A percentile compares a stretch with the other conserved stretches of the same genome.
These are phyloP conservation scores for Nakazawaea ambrosiae DNA, from an alignment of 805 yeast genomes.

Conservation along the genomic window DNA sequence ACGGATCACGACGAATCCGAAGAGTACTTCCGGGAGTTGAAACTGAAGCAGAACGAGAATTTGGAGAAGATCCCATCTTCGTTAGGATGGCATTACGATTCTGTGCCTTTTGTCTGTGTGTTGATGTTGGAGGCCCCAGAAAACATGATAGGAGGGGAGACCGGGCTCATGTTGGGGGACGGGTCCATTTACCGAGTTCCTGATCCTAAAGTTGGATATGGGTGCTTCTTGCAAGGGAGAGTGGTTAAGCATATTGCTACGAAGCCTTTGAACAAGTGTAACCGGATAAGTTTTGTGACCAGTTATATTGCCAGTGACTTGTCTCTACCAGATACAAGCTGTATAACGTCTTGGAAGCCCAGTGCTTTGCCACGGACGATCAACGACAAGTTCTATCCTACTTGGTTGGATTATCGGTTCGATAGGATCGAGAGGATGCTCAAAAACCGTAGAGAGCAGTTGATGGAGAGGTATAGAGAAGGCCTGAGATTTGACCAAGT, in stretches of 20 bases:
- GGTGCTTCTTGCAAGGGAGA: conserved; percentile 41
- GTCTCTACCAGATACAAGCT: conserved; percentile 22
- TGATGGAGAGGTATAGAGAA: conserved; percentile 13
- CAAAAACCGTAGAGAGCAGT: conserved; percentile 15
- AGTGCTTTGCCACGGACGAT: conserved; percentile 25
- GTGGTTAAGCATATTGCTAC: conserved; percentile 40
- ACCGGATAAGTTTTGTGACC: conserved; percentile 25
- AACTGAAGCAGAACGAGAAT: conserved; percentile 15
- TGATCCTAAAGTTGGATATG: conserved; percentile 39
- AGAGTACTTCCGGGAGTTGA: conserved; percentile 11
- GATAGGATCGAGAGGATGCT: conserved; percentile 21
- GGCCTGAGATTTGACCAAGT: conserved; percentile 24
- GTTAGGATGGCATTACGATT: conserved; percentile 41
- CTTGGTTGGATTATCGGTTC: conserved; percentile 26
- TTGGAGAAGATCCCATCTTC: conserved; percentile 35
- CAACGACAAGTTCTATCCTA: conserved; percentile 25
- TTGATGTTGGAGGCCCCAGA: conserved; percentile 40
- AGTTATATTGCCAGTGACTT: conserved; percentile 23
- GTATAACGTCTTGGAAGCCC: conserved; percentile 24
- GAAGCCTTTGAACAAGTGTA: conserved; percentile 29
- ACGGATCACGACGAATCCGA: conserved; percentile 12
- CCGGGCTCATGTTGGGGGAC: conserved; percentile 38
- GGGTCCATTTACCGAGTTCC: conserved; percentile 21
- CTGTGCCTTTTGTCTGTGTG: conserved; percentile 40
- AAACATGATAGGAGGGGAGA: conserved; percentile 44